Evolutionary conservation across 768 basidiomycete genomes (phyloP), one percentile per base, ranked within the genome.

Genomic region (Xerocomus potaroensis): DNA sequence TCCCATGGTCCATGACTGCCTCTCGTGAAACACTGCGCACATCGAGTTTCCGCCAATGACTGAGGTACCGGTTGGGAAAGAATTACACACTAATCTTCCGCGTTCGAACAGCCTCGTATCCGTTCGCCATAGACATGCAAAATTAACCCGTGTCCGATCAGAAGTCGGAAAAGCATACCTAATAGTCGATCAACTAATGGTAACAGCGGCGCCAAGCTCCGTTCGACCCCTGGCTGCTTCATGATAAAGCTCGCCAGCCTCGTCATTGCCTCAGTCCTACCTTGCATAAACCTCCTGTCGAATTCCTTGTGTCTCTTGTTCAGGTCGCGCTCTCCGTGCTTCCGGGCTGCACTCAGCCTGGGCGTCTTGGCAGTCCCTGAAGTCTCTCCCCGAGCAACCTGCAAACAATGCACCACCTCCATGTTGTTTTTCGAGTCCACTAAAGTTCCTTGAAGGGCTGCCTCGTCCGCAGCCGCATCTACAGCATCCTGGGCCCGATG

Each of bases 61-160:
- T 89, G n/a, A 73, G 72, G 65, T 84, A 90, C 7, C 91, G 87
- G 44, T 84, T 78, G 11, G 84, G 84, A 68, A 89, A 87, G 65
- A 78, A 83, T 0, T 88, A 87, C 16, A 79, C 56, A 4, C 87
- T 84, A 48, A 92, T 81, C 60, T 80, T 77, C 45, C 72, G 68
- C 32, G 83, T 83, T 3, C 80, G 76, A 46, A 84, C 81, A 27
- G 91, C 77, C 66, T 93, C 91, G 56, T 85, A 87, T 42, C 79
- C 79, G 39, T 41, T 53, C 41, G 53, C 15, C 41, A 26, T 6
- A 5, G 6, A 9, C 27, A 22, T 24, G 0, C n/a, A 18, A 12
- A n/a, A 21, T 54, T 4, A 51, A 40, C 23, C 16, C 26, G 4
- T 24, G 8, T 19, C 2, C 29, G 32, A 27, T 22, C 3, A 26